Conservation (phyloP, 495 filamentous ascomycete genomes). For the Penicilliopsis zonata region DNA sequence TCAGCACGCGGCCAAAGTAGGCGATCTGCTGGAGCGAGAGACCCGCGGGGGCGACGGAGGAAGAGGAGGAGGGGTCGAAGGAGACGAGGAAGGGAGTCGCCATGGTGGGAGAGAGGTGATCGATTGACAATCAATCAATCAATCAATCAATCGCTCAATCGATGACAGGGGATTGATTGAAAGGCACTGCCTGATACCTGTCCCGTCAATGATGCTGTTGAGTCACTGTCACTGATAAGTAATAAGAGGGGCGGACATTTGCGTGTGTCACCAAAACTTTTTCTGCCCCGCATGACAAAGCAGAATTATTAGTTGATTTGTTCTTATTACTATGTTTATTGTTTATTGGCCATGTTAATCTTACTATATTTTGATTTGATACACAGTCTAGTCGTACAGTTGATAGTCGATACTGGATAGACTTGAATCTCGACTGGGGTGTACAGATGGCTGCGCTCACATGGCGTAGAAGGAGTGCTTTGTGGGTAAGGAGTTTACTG, state of each 20-base stretch:
- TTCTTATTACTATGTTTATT: too few species aligned
- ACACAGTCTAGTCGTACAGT: too few species aligned
- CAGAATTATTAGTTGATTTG: too few species aligned
- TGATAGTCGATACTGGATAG: too few species aligned
- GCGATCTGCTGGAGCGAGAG: slow-evolving; percentile 60
- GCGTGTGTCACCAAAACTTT: not conserved
- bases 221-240: slow-evolving; percentile 2
- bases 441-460: too few species aligned
- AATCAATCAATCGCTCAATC: too few species aligned
- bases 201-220: not conserved
- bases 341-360: too few species aligned
- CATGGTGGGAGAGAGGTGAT: slow-evolving; percentile 20
- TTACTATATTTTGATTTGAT: too few species aligned
- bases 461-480: too few species aligned
- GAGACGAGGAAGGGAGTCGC: slow-evolving; percentile 37
- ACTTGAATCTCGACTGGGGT: too few species aligned
- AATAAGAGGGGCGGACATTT: slow-evolving; percentile 3
- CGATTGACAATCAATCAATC: not conserved
- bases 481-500: too few species aligned
- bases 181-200: too few species aligned
- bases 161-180: not conserved
- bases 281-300: slow-evolving; percentile 1
- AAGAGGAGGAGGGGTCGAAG: slow-evolving; percentile 28
- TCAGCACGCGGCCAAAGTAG: slow-evolving; percentile 65
- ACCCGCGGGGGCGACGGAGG: slow-evolving; percentile 24